These are phyloP conservation scores for Coemansia erecta DNA, from an alignment of 192 early-diverging fungal genomes.

Conservation along the genomic window DNA sequence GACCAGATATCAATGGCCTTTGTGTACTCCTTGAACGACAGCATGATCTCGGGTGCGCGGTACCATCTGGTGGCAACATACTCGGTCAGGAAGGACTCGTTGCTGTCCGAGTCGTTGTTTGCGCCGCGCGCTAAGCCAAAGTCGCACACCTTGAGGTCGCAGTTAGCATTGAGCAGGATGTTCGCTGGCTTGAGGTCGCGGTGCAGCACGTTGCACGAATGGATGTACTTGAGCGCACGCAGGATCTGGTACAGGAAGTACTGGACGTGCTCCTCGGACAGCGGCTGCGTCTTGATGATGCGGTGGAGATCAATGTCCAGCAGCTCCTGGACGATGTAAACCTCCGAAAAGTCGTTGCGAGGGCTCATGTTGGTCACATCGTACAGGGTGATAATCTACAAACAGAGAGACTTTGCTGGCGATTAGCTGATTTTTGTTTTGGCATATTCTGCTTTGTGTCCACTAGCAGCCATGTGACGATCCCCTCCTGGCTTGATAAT, in stretches of 20 bases:
- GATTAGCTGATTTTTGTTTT: conserved; percentile 2
- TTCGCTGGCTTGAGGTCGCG: conserved; percentile 97
- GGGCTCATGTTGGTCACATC: conserved; percentile 50
- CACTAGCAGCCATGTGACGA: neutral
- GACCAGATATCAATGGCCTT: conserved; percentile 97
- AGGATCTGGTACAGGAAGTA: conserved; percentile 90
- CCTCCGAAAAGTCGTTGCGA: conserved; percentile 48
- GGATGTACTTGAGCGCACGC: conserved; percentile 89
- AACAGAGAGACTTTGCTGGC: neutral
- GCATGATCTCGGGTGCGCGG: conserved; percentile 93
- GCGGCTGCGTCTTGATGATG: conserved; percentile 79
- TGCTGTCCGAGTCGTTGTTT: conserved; percentile 75
- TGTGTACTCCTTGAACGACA: conserved; percentile 96
- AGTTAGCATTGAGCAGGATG: conserved; percentile 95
- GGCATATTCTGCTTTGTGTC: neutral
- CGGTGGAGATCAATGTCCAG: conserved; percentile 91
- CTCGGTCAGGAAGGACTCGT: conserved; percentile 91
- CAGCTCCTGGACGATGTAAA: conserved; percentile 68
- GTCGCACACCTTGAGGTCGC: conserved; percentile 99
- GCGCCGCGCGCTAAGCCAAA: conserved; percentile 95
- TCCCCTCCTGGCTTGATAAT: neutral
- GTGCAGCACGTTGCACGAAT: conserved; percentile 91
- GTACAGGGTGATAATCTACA: conserved; percentile 51
- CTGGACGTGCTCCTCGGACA: conserved; percentile 88
- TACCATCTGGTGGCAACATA: conserved; percentile 96